Conservation (phyloP, 805 yeast genomes). For the Millerozyma miso region DNA sequence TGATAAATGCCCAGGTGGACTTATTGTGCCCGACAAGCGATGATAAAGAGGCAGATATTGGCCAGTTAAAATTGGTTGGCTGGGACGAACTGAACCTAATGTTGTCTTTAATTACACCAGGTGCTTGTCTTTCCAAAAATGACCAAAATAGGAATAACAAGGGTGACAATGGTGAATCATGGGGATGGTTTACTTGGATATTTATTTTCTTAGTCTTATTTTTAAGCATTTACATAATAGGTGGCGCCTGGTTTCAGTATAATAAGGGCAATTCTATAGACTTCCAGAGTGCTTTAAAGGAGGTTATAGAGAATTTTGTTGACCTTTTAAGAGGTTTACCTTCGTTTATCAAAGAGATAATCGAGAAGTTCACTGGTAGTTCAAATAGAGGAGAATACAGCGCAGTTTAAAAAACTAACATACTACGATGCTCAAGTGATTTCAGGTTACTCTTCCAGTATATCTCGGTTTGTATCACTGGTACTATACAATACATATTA, state of each 20-base stretch:
- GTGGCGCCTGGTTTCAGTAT: slow-evolving; percentile 73
- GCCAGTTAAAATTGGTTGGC: slow-evolving; percentile 22
- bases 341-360: slow-evolving; percentile 61
- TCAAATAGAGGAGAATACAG: slow-evolving; percentile 83
- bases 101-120: slow-evolving; percentile 27
- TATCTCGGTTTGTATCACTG: too few species aligned
- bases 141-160: slow-evolving; percentile 14
- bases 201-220: slow-evolving; percentile 70
- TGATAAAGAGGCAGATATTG: slow-evolving; percentile 13
- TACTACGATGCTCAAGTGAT: background rate
- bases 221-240: slow-evolving; percentile 66
- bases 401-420: slow-evolving; percentile 58
- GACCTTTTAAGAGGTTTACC: slow-evolving; percentile 61
- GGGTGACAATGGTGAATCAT: slow-evolving; percentile 43
- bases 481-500: too few species aligned
- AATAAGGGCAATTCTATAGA: slow-evolving; percentile 68
- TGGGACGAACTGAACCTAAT: slow-evolving; percentile 36
- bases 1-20: slow-evolving; percentile 43
- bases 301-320: slow-evolving; percentile 63
- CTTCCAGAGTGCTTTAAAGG: slow-evolving; percentile 67
- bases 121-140: slow-evolving; percentile 37
- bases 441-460: background rate
- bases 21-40: slow-evolving; percentile 42
- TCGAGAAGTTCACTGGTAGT: slow-evolving; percentile 59
- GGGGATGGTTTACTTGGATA: slow-evolving; percentile 83